phyloP scores from a whole-genome alignment of 805 yeast genomes.

The Yarrowia osloensis region DNA sequence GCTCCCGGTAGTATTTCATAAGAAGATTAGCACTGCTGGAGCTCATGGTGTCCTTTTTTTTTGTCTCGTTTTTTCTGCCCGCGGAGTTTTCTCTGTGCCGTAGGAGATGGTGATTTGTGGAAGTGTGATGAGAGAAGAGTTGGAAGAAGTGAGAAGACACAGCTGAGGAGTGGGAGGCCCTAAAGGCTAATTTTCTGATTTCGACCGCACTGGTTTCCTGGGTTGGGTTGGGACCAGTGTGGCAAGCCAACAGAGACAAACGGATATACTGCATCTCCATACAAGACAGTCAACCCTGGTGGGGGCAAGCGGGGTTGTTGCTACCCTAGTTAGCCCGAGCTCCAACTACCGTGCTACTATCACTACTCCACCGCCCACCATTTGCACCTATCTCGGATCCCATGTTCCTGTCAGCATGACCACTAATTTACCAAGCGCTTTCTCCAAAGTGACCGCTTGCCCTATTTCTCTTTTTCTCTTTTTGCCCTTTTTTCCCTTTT shows the following conservation, averaged over 20 bases:
- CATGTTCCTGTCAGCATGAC: too few species aligned
- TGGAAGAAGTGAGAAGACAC: conserved; percentile 19
- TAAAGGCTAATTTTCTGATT: background rate
- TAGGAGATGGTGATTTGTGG: background rate
- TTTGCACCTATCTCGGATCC: too few species aligned
- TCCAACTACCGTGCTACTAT: too few species aligned
- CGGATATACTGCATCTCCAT: background rate
- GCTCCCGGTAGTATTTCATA: conserved; percentile 90
- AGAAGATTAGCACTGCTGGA: conserved; percentile 55
- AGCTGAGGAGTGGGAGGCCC: conserved; percentile 24
- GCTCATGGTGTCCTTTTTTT: conserved; percentile 30
- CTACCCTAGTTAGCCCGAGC: too few species aligned
- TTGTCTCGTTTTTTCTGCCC: background rate
- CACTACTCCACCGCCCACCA: too few species aligned
- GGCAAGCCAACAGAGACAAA: background rate
- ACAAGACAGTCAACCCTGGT: too few species aligned
- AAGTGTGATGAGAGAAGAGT: conserved; percentile 14
- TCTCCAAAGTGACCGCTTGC: too few species aligned
- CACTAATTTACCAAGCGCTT: too few species aligned
- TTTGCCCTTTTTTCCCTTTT: too few species aligned
- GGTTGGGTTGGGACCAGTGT: background rate
- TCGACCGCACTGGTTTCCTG: too few species aligned
- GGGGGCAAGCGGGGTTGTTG: too few species aligned
- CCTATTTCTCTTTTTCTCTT: too few species aligned
- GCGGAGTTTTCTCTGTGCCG: background rate